Base-by-base conservation (phyloP, 2,329 filamentous ascomycete species). In the Aspergillus pseudoterreus region DNA sequence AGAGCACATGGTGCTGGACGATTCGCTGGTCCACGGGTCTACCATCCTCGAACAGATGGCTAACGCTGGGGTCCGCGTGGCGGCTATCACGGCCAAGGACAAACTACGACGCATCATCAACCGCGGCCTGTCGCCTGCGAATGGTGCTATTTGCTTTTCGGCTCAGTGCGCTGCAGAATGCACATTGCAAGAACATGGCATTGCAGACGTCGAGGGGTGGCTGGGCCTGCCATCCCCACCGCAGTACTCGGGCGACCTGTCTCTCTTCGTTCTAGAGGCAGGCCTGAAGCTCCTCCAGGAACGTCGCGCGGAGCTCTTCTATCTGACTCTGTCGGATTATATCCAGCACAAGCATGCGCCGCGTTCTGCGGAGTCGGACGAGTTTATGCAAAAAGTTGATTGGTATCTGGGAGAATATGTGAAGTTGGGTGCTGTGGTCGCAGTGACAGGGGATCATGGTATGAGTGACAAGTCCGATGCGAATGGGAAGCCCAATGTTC, bases 311-410 rank as follows among this genome's bases (percentile, higher is more conserved):
- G 73, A 76, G 44, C 53, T 76, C 22, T 62, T 75, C 35, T 76
- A 77, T 46, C 58, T 76, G 43, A 76, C 74, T 0, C 58, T 76
- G 1, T 76, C 74, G 3, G 73, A 76, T 53, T 77, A 66, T 47
- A 63, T 76, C n/a, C 74, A 76, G 57, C 73, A 76, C 54, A 75
- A 74, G 48, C 56, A 75, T 56, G 67, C 68, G 0, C 73, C 73
- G 4, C 65, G 69, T 2, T 60, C 58, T 9, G 53, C 61, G 14
- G 71, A 70, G 43, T 62, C 73, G n/a, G 62, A 74, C 12, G 14
- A 17, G 35, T 38, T 38, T 4, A 38, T 38, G 35, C 14, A 6
- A 3, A 17, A 38, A 4, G 56, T 76, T 15, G 74, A 75, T 49
- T 30, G 53, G 0, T 58, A 67, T 1, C 41, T 75, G 15, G 61